phyloP scores from a whole-genome alignment of 495 filamentous ascomycete genomes.

The Arthonia radiata region DNA sequence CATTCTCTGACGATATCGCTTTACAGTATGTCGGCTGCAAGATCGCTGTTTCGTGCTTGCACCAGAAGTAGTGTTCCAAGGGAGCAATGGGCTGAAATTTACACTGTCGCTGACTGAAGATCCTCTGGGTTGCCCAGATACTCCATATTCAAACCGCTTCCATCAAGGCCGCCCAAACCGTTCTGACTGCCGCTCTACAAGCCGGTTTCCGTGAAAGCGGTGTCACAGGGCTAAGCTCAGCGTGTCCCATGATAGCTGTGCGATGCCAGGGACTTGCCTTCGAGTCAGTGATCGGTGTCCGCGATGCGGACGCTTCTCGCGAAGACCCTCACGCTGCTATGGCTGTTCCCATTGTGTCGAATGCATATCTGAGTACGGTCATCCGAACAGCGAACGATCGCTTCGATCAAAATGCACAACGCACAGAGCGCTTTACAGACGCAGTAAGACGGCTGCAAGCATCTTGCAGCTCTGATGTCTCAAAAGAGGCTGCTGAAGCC shows the following conservation, averaged over 20 bases:
- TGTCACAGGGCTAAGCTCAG: slow-evolving; percentile 18
- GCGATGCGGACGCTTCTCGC: slow-evolving; percentile 8
- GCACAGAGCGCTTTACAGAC: slow-evolving; percentile 35
- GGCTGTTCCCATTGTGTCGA: too few relatives aligned
- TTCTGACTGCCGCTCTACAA: slow-evolving; percentile 46
- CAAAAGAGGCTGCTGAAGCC: slow-evolving; percentile 10
- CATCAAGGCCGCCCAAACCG: slow-evolving; percentile 38
- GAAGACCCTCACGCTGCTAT: slow-evolving; percentile 14
- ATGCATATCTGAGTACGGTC: slow-evolving; percentile 36
- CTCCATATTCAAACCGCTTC: slow-evolving; percentile 64
- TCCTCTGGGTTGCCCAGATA: slow-evolving; percentile 29
- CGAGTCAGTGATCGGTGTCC: slow-evolving; percentile 47
- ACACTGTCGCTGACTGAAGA: neutral
- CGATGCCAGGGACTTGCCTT: slow-evolving; percentile 56
- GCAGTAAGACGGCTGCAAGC: slow-evolving; percentile 23
- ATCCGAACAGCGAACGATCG: slow-evolving; percentile 46
- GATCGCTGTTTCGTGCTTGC: too few relatives aligned
- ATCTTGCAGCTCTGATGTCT: neutral
- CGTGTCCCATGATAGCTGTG: slow-evolving; percentile 54
- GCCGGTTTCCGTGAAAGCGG: slow-evolving; percentile 82
- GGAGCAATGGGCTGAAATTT: too few relatives aligned
- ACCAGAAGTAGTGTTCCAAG: too few relatives aligned
- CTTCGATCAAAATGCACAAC: slow-evolving; percentile 46
- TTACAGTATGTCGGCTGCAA: too few relatives aligned
- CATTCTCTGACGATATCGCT: neutral